Percentiles rank a stretch among this genome's conserved stretches.
Conservation (phyloP, 1,284 basidiomycete species). For the Kalmanozyma brasiliensis region DNA sequence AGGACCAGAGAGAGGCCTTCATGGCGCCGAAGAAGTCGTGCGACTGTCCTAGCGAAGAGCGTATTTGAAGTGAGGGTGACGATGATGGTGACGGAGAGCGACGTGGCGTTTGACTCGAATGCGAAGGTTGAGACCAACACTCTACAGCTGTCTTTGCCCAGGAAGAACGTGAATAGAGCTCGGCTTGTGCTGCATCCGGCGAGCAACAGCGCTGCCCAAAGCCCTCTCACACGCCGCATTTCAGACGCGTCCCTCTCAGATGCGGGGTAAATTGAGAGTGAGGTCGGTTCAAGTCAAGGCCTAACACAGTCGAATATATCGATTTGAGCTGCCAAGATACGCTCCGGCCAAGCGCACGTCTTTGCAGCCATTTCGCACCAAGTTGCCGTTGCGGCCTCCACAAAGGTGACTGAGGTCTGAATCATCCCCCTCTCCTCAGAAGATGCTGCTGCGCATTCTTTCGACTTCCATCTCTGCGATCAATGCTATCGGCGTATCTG, state of each 20-base stretch:
- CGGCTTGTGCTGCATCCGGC: background rate
- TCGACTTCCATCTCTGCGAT: background rate
- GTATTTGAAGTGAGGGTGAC: background rate
- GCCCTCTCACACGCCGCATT: background rate
- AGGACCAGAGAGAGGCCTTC: conserved; percentile 28
- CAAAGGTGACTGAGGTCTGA: conserved; percentile 17
- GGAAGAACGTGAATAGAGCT: background rate
- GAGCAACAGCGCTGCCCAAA: background rate
- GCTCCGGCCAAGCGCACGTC: conserved; percentile 13
- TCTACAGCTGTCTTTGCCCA: background rate
- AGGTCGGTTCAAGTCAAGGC: background rate
- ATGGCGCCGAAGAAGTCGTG: conserved; percentile 6
- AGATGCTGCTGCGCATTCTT: background rate
- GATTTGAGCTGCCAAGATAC: no score
- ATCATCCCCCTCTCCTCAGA: conserved; percentile 12
- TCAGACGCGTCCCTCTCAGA: background rate
- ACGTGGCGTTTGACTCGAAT: background rate
- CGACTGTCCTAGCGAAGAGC: background rate
- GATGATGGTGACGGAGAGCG: background rate
- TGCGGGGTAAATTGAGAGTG: conserved; percentile 5
- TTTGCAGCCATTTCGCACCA: conserved; percentile 4
- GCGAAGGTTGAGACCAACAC: background rate
- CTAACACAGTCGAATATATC: background rate
- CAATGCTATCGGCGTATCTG: no score
- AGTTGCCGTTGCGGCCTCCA: background rate